Conservation (phyloP, 2,329 filamentous ascomycete genomes). For the Epichloe brachyelytri region DNA sequence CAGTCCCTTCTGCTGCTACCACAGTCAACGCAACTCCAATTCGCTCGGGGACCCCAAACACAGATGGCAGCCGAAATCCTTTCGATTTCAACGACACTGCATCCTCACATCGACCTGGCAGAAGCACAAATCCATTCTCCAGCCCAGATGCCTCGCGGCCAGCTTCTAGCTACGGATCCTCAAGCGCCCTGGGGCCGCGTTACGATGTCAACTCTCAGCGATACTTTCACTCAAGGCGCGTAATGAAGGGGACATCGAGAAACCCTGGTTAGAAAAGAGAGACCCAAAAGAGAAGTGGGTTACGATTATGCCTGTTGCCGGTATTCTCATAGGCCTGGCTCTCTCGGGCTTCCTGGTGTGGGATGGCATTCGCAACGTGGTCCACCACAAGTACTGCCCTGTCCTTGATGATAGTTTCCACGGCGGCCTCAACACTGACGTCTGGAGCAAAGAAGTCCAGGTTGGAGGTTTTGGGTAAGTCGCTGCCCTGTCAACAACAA, state of each 20-base stretch:
- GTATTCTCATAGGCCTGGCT: conserved; percentile 53
- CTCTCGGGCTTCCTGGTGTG: conserved; percentile 61
- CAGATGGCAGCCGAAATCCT: conserved; percentile 25
- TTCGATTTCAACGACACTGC: conserved; percentile 27
- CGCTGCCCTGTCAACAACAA: neutral
- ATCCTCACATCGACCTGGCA: conserved; percentile 18
- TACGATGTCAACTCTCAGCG: conserved; percentile 29
- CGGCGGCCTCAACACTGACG: conserved; percentile 39
- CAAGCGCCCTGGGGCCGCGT: conserved; percentile 24
- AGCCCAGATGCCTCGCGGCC: conserved; percentile 33
- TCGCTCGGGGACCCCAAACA: conserved; percentile 30
- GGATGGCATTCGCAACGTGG: conserved; percentile 59
- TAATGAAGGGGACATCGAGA: conserved; percentile 60
- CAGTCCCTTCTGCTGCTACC: conserved; percentile 22
- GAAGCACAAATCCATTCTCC: conserved; percentile 30
- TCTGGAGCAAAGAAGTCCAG: conserved; percentile 66
- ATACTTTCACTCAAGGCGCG: conserved; percentile 63
- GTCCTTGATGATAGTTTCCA: conserved; percentile 56
- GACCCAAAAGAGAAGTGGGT: conserved; percentile 79
- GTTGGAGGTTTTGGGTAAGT: conserved; percentile 64
- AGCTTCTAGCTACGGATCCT: conserved; percentile 33
- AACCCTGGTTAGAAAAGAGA: conserved; percentile 62
- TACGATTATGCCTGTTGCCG: conserved; percentile 63
- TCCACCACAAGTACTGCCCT: conserved; percentile 60
- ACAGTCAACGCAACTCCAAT: conserved; percentile 27